Evolutionary conservation across 352 stramenopile genomes (phyloP), one percentile per base, ranked within the genome.

Genomic region (Globisporangium heterothallicum): DNA sequence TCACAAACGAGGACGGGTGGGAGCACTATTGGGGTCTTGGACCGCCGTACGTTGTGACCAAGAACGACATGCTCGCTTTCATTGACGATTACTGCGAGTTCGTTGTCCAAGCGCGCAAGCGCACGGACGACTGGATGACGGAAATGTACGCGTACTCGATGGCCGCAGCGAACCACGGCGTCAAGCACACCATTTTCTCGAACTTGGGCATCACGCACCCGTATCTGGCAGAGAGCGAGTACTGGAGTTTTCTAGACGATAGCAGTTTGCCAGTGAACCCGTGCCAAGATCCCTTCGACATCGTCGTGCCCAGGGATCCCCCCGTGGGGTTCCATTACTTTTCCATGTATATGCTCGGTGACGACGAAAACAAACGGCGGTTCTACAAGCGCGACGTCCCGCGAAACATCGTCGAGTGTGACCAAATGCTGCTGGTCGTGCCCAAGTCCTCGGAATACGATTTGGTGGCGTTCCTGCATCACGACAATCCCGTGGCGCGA

Each of bases 21-120:
- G 64, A 72, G 42, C 64, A 59, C 58, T 72, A 67, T 49, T 41
- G 24, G 4, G 49, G 64, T 19, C 29, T 36, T 1, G 64, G 64
- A 0, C 61, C 64, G 19, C 64, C 61, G 54, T 73, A 73, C 59
- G 68, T 73, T 36, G 69, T 86, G 48, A 68, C 64, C 21, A 49
- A 45, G 35, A n/a, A 56, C 41, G 64, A 70, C 48, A 58, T 68
- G 40, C 9, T 25, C 10, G 13, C 18, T 8, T 49, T 73, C 9
- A 19, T 68, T 12, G 55, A 73, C 38, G 61, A 68, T 53, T 73
- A 73, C 41, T 61, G 53, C 29, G 24, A 49, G 19, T 63, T 66
- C 19, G 34, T 53, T 2, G 45, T 72, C 3, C 14, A 42, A 6
- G 53, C 50, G 4, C 60, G 64, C 12, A 57, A 59, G 25, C 18